Percentiles rank a stretch among this genome's conserved stretches.
Conservation (phyloP, 306 rosid species). For the Castanopsis chinensis region DNA sequence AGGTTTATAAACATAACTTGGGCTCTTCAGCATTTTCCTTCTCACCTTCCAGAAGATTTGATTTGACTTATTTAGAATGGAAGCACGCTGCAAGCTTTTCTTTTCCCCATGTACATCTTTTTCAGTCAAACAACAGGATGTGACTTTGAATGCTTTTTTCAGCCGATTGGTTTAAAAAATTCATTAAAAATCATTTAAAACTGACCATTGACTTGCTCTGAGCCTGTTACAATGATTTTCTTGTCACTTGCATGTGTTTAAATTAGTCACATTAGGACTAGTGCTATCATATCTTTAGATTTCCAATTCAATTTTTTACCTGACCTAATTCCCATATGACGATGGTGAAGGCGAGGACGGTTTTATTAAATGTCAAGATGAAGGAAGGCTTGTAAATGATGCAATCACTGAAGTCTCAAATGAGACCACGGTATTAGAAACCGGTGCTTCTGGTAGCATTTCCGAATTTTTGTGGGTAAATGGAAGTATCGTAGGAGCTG, state of each 20-base stretch:
- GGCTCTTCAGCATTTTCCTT: background rate
- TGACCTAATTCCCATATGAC: conserved; percentile 22
- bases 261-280: background rate
- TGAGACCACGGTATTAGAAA: conserved; percentile 9
- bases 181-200: background rate
- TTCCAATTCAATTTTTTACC: background rate
- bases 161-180: background rate
- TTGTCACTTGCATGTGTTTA: background rate
- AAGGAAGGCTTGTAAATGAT: conserved; percentile 15
- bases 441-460: conserved; percentile 22
- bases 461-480: conserved; percentile 22
- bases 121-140: background rate
- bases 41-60: background rate
- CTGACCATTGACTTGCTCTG: background rate
- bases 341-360: conserved; percentile 27
- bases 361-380: conserved; percentile 19
- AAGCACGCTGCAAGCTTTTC: background rate
- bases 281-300: background rate
- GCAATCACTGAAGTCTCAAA: conserved; percentile 7
- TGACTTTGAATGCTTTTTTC: background rate
- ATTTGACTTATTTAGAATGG: background rate
- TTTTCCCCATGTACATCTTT: background rate
- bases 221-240: background rate
- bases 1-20: background rate
- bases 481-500: conserved; percentile 17